Conservation (phyloP, 1,284 basidiomycete species). For the Cutaneotrichosporon sp. region DNA sequence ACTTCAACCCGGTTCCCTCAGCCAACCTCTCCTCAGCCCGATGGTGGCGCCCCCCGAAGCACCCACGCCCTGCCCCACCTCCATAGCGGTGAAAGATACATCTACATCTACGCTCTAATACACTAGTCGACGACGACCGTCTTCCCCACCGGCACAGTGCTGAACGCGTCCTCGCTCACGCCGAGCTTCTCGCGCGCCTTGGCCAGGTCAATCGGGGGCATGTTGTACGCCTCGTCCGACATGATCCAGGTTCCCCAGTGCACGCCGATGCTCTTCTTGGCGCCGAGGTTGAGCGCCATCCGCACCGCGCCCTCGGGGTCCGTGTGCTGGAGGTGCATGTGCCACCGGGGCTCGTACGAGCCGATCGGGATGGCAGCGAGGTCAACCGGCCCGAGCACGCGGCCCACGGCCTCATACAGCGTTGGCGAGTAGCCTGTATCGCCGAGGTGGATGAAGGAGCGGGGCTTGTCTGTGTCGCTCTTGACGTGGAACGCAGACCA, state of each 20-base stretch:
- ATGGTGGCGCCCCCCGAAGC: too few species aligned
- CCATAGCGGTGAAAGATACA: too few species aligned
- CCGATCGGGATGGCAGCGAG: conserved; percentile 57
- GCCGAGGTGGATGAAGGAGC: conserved; percentile 55
- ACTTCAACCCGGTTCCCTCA: too few species aligned
- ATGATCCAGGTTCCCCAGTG: conserved; percentile 58
- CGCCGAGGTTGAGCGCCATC: conserved; percentile 50
- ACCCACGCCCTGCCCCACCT: too few species aligned
- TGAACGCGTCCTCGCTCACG: conserved; percentile 38
- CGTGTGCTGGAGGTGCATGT: conserved; percentile 54
- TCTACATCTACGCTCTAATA: not conserved
- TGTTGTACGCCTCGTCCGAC: conserved; percentile 54
- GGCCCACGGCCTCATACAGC: conserved; percentile 54
- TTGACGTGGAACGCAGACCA: conserved; percentile 55
- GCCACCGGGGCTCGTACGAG: conserved; percentile 54
- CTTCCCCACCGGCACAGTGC: conserved; percentile 41
- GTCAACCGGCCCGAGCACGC: conserved; percentile 54
- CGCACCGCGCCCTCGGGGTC: conserved; percentile 54
- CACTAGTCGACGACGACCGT: conserved; percentile 42
- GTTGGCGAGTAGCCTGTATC: conserved; percentile 55
- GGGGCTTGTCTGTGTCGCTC: conserved; percentile 25
- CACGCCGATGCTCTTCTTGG: conserved; percentile 50
- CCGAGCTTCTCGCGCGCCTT: conserved; percentile 40
- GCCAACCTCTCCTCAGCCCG: too few species aligned
- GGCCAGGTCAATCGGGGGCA: conserved; percentile 44